Conservation (phyloP, 208 protist genomes). For the Porcisia deanei region DNA sequence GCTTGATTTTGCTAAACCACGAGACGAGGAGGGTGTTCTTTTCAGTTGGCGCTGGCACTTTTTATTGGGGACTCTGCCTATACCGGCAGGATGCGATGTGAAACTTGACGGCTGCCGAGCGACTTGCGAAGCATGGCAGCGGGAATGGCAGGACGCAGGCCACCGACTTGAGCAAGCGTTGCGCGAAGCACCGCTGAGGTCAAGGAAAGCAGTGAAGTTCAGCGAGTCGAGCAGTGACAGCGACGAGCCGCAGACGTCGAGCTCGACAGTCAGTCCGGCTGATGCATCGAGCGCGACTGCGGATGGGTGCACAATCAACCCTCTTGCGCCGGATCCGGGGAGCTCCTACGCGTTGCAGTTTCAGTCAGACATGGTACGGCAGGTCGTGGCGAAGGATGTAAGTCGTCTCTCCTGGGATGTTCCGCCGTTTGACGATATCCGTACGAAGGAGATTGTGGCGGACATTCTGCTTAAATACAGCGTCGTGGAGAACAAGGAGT, state of each 20-base stretch:
- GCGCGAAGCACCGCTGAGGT: constrained; percentile 14
- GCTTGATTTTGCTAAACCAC: constrained; percentile 25
- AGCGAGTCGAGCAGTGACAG: constrained; percentile 30
- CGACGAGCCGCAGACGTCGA: constrained; percentile 14
- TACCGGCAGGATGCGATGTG: neutral
- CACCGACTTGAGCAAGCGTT: constrained; percentile 12
- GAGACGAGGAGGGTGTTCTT: constrained; percentile 14
- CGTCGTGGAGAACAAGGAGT: constrained; percentile 48
- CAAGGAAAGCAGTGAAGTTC: constrained; percentile 21
- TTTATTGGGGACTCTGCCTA: constrained; percentile 41
- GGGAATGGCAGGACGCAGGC: constrained; percentile 24
- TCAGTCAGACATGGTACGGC: constrained; percentile 37
- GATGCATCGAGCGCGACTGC: neutral
- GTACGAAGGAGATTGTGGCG: constrained; percentile 38
- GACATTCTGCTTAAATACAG: constrained; percentile 72
- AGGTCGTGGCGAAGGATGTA: constrained; percentile 60
- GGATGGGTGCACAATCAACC: constrained; percentile 40
- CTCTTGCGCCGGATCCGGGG: constrained; percentile 45
- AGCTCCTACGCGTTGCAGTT: constrained; percentile 72
- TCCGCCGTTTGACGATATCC: constrained; percentile 38
- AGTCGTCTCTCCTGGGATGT: constrained; percentile 71
- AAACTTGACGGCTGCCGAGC: constrained; percentile 2
- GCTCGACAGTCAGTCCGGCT: neutral
- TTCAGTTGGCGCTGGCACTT: constrained; percentile 55
- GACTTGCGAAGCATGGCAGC: constrained; percentile 11